Evolutionary conservation across 306 rosid species (phyloP).

Genomic region (Citrullus amarus): DNA sequence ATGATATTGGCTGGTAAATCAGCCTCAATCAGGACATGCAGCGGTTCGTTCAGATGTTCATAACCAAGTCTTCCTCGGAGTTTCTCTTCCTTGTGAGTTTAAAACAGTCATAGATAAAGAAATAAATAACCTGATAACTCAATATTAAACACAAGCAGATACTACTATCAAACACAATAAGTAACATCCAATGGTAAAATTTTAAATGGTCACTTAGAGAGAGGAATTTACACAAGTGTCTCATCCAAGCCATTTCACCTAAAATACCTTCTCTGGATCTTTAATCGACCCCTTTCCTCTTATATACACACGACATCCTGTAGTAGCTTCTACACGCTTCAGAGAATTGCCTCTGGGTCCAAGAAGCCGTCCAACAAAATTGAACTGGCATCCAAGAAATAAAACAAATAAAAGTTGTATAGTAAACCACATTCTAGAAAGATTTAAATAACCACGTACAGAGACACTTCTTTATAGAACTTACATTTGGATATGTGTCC

Average conservation of each 20-base stretch:
- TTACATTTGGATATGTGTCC: slow-evolving; percentile 81
- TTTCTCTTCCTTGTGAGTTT: slow-evolving; percentile 58
- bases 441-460: background rate
- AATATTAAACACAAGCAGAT: background rate
- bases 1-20: slow-evolving; percentile 80
- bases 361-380: slow-evolving; percentile 94
- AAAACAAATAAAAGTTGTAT: slow-evolving; percentile 9
- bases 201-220: background rate
- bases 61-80: slow-evolving; percentile 93
- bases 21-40: slow-evolving; percentile 84
- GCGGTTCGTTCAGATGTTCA: slow-evolving; percentile 90
- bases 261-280: slow-evolving; percentile 36
- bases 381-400: slow-evolving; percentile 47
- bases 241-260: background rate
- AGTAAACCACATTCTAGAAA: background rate
- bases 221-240: background rate
- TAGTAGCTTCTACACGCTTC: slow-evolving; percentile 87
- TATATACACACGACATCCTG: slow-evolving; percentile 89
- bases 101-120: background rate
- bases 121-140: background rate
- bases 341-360: slow-evolving; percentile 98
- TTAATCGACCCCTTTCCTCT: slow-evolving; percentile 93
- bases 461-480: slow-evolving; percentile 5
- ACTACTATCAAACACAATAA: background rate
- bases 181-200: background rate